These are phyloP conservation scores for Saccharomycopsis babjevae DNA, from an alignment of 805 yeast species.

Conservation along the genomic window DNA sequence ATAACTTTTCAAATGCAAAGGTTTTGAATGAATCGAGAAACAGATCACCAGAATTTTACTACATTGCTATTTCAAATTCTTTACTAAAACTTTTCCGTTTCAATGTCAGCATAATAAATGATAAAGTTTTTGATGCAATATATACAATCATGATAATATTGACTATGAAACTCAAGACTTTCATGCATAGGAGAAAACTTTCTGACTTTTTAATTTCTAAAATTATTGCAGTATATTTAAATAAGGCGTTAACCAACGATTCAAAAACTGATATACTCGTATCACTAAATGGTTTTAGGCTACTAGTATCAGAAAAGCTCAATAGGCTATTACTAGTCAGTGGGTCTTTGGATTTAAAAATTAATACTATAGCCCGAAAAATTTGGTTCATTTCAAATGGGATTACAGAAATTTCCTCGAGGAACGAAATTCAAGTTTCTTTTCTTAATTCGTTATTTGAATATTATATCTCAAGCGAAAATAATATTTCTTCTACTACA, in stretches of 20 bases:
- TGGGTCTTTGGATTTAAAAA: conserved; percentile 6
- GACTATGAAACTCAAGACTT: neutral
- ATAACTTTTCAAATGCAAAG: neutral
- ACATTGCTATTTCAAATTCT: neutral
- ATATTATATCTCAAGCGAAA: neutral
- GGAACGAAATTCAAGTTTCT: neutral
- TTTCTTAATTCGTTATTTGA: conserved; percentile 1
- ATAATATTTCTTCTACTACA: neutral
- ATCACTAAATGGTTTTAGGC: neutral
- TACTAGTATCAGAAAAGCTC: neutral
- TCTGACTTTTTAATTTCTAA: conserved; percentile 1
- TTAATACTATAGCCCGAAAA: conserved; percentile 8
- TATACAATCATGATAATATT: conserved; percentile 1
- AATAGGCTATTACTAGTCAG: neutral
- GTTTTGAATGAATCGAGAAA: neutral
- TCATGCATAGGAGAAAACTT: neutral
- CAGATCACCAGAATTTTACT: neutral
- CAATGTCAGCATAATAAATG: neutral
- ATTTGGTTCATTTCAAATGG: conserved; percentile 10
- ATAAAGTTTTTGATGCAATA: neutral
- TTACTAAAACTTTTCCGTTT: conserved; percentile 7
- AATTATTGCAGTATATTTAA: neutral
- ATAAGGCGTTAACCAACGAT: neutral
- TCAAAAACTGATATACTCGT: neutral
- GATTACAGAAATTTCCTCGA: neutral